A percentile compares a stretch with the other conserved stretches of the same genome.
Conservation (phyloP, 1,139 yeast genomes). For the Magnusiomyces fungicola region DNA sequence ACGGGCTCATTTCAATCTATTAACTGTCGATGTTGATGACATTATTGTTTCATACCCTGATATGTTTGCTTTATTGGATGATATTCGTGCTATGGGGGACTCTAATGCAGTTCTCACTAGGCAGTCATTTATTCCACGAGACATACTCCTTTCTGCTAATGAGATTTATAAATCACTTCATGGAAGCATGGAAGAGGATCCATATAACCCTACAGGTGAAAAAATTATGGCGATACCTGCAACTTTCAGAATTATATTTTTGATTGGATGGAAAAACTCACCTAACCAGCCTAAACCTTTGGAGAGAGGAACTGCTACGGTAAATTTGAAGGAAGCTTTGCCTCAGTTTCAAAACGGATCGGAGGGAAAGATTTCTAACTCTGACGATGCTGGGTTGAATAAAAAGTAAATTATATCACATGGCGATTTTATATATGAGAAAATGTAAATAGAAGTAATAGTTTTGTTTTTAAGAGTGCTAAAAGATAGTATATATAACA, state of each 20-base stretch:
- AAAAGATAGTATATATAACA: too few species aligned
- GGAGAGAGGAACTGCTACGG: conserved; percentile 62
- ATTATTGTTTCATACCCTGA: conserved; percentile 79
- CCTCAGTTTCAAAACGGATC: conserved; percentile 10
- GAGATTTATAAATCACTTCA: conserved; percentile 67
- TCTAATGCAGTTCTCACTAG: conserved; percentile 61
- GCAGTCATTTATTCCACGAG: conserved; percentile 51
- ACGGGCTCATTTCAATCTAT: conserved; percentile 68
- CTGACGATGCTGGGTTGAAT: background rate
- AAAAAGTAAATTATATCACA: conserved; percentile 1
- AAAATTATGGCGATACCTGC: conserved; percentile 40
- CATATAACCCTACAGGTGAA: background rate
- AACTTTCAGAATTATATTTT: conserved; percentile 66
- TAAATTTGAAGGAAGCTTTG: conserved; percentile 58
- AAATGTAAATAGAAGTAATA: too few species aligned
- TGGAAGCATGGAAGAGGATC: conserved; percentile 39
- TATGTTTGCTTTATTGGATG: conserved; percentile 57
- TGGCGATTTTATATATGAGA: too few species aligned
- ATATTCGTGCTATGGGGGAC: conserved; percentile 79
- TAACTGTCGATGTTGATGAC: conserved; percentile 82
- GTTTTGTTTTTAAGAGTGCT: too few species aligned
- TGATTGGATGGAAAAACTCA: conserved; percentile 87
- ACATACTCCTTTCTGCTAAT: conserved; percentile 64
- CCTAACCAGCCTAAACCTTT: conserved; percentile 64
- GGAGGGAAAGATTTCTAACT: background rate